These are phyloP conservation scores for Tricholoma matsutake DNA, from an alignment of 768 basidiomycete genomes.

Conservation along the genomic window DNA sequence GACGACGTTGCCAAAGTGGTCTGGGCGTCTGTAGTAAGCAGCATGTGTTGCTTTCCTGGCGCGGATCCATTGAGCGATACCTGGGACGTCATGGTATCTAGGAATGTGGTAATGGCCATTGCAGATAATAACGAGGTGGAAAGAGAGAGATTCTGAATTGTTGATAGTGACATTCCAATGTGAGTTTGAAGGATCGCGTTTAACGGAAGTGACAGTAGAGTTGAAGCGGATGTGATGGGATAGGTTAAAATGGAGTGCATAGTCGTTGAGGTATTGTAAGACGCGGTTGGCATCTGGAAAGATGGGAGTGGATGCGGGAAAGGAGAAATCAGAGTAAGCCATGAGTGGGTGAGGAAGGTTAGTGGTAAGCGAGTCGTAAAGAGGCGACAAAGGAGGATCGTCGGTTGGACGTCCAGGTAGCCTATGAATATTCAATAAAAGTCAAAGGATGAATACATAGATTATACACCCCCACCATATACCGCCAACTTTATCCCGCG, in stretches of 20 bases:
- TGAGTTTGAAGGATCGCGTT: slow-evolving; percentile 31
- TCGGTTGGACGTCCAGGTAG: slow-evolving; percentile 48
- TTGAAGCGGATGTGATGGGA: slow-evolving; percentile 58
- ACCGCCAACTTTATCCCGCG: slow-evolving; percentile 65
- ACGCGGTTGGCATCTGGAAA: slow-evolving; percentile 64
- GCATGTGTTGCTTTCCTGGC: slow-evolving; percentile 58
- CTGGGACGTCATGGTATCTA: slow-evolving; percentile 56
- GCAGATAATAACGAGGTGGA: slow-evolving; percentile 69
- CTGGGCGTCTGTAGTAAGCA: slow-evolving; percentile 60
- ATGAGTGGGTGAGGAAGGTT: slow-evolving; percentile 80
- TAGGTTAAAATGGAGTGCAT: slow-evolving; percentile 61
- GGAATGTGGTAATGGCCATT: slow-evolving; percentile 76
- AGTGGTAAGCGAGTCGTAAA: slow-evolving; percentile 81
- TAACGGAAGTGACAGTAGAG: slow-evolving; percentile 48
- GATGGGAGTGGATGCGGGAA: slow-evolving; percentile 69
- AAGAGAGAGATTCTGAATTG: slow-evolving; percentile 29
- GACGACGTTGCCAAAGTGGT: slow-evolving; percentile 38
- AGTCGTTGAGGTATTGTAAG: slow-evolving; percentile 65
- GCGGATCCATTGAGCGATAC: slow-evolving; percentile 56
- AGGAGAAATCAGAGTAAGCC: slow-evolving; percentile 60
- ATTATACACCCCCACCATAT: slow-evolving; percentile 56
- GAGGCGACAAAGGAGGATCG: slow-evolving; percentile 58
- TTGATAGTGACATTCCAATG: slow-evolving; percentile 45
- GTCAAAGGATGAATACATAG: not conserved
- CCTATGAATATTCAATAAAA: slow-evolving; percentile 32